Conservation (phyloP, 176 grass and related monocot species). For the Oryza coarctata region DNA sequence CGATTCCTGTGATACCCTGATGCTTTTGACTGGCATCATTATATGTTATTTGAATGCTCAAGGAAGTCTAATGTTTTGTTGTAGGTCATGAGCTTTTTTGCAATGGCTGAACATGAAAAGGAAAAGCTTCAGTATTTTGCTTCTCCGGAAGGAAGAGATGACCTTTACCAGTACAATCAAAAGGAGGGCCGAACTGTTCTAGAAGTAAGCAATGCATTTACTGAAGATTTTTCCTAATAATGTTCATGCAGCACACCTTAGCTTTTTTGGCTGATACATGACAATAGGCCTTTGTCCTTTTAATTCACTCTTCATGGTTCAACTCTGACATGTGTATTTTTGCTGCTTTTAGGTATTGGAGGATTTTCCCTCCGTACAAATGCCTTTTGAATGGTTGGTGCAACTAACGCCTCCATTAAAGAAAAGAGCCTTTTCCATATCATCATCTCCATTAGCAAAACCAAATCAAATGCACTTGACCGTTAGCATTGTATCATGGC, state of each 20-base stretch:
- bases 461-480: slow-evolving; percentile 80
- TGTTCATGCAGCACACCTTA: slow-evolving; percentile 8
- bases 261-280: not conserved
- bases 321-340: slow-evolving; percentile 19
- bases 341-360: slow-evolving; percentile 65
- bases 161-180: slow-evolving; percentile 86
- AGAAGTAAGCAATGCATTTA: slow-evolving; percentile 57
- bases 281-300: not conserved
- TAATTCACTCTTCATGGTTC: slow-evolving; percentile 22
- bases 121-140: slow-evolving; percentile 88
- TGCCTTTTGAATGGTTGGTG: slow-evolving; percentile 96
- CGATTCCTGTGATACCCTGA: not conserved
- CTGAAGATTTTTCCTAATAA: slow-evolving; percentile 9
- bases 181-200: slow-evolving; percentile 79
- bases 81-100: slow-evolving; percentile 88
- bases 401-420: slow-evolving; percentile 88
- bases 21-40: not conserved
- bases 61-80: slow-evolving; percentile 9
- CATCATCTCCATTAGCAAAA: slow-evolving; percentile 77
- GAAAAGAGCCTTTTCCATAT: slow-evolving; percentile 94
- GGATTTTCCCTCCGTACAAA: slow-evolving; percentile 85
- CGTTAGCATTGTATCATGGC: slow-evolving; percentile 76
- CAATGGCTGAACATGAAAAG: slow-evolving; percentile 73
- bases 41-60: slow-evolving; percentile 19
- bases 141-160: slow-evolving; percentile 95